Percentiles rank a stretch among this genome's conserved stretches.
phyloP scores from a whole-genome alignment of 176 grass and related monocot species.

The Carex pumila region DNA sequence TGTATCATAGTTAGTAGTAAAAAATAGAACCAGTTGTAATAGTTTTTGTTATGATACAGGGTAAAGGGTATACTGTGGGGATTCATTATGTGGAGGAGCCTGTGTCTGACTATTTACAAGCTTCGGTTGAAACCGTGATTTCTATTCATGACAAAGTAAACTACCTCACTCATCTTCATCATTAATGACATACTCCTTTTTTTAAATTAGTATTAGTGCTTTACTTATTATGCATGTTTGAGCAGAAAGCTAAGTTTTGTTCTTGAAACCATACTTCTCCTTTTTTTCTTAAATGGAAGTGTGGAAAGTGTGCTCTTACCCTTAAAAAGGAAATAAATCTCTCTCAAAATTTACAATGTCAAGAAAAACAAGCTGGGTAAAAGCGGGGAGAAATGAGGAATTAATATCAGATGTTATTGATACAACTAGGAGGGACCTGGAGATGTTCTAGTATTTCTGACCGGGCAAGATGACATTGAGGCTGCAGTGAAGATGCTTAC shows the following conservation, averaged over 20 bases:
- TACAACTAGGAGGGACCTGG: constrained; percentile 67
- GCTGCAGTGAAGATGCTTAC: constrained; percentile 63
- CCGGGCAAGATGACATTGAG: constrained; percentile 94
- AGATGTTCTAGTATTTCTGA: constrained; percentile 92
- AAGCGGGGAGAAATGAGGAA: neutral
- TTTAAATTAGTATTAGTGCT: neutral
- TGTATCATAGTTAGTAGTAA: neutral
- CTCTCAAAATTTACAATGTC: neutral
- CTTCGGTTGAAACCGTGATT: constrained; percentile 62
- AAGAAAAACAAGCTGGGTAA: neutral
- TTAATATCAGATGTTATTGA: neutral
- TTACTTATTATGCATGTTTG: constrained; percentile 3
- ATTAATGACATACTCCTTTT: neutral
- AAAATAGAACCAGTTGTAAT: neutral
- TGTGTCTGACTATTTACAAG: constrained; percentile 78
- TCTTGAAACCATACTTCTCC: neutral
- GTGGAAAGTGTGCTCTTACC: neutral
- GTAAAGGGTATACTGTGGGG: constrained; percentile 88
- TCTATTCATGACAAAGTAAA: constrained; percentile 83
- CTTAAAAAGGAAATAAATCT: neutral
- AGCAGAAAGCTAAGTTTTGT: neutral
- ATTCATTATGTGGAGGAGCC: constrained; percentile 90
- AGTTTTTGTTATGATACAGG: constrained; percentile 37
- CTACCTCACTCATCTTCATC: constrained; percentile 3
- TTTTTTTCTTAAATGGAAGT: neutral